These are phyloP conservation scores for Bonia amplexicaulis DNA, from an alignment of 176 grass and related monocot species.

Conservation along the genomic window DNA sequence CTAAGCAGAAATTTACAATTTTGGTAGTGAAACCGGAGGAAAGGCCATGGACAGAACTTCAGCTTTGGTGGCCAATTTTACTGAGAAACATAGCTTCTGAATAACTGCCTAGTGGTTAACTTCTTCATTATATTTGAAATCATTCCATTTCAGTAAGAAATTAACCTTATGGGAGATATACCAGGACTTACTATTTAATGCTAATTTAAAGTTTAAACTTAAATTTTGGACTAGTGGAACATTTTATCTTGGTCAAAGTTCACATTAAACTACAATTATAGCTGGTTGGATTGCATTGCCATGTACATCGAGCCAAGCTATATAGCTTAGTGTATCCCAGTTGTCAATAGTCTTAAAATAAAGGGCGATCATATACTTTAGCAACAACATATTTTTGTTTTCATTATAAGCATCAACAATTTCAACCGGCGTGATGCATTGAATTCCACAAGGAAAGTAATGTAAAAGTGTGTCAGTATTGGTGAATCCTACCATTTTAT, in stretches of 20 bases:
- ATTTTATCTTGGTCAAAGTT: background rate
- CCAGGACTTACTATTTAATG: too few species aligned
- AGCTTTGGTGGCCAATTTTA: background rate
- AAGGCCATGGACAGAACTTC: background rate
- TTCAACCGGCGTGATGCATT: background rate
- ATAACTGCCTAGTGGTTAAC: background rate
- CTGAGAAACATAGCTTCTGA: background rate
- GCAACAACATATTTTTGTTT: background rate
- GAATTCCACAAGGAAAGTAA: background rate
- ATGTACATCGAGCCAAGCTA: background rate
- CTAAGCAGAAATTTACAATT: background rate
- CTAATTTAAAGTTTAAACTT: background rate
- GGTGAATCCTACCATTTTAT: background rate
- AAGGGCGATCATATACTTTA: background rate
- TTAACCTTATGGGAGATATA: too few species aligned
- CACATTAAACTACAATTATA: background rate
- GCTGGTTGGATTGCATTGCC: background rate
- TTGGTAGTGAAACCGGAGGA: background rate
- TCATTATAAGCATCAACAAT: background rate
- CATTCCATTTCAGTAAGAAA: too few species aligned
- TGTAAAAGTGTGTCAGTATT: background rate
- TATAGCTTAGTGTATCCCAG: background rate
- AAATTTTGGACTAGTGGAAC: background rate
- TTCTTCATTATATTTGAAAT: background rate
- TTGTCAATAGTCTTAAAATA: background rate